Evolutionary conservation across 257 asterid genomes (phyloP), one percentile per base, ranked within the genome.

Genomic region (Solanum pimpinellifolium): DNA sequence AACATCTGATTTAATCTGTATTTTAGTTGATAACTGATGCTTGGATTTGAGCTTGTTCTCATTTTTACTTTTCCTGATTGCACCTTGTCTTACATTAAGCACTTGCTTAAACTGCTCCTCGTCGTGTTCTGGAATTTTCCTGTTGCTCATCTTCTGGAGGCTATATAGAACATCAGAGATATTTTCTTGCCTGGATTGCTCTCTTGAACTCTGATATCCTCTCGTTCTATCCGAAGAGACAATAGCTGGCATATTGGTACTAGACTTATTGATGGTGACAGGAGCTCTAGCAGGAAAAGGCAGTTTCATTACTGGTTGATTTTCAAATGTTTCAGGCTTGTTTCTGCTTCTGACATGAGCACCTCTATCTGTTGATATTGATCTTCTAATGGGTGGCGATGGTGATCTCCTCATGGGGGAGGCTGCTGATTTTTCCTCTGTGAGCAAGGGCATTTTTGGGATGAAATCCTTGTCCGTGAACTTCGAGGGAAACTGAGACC

Each of bases 361-460:
- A 66, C 92, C 94, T 92, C 98, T 93, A 82, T 94, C 98, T 25
- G 97, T 93, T 88, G 99, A 95, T 84, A 92, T 90, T 88, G 99
- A 96, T 93, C 99, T 94, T 88, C 95, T 93, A 41, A 93, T 84
- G 2, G 98, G 97, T 74, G 99, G 98, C 14, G 99, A 96, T 44
- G 98, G 95, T 89, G 92, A 93, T 89, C 96, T 92, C 76, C 93
- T 85, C 87, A 90, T 91, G 56, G 69, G 49, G 85, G 91, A 70
- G 90, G 86, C 88, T 82, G 83, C 49, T 31, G 91, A 75, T 90
- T 90, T 92, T 68, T 93, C 95, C 90, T 93, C 96, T 13, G 92
- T 60, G 56, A 89, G 90, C 86, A 92, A 88, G 65, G 95, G 90
- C 88, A 91, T 42, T 91, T 93, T 94, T 21, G 93, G 91, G 10